phyloP scores from a whole-genome alignment of 2,329 filamentous ascomycete genomes.

The Hymenoscyphus albidus region DNA sequence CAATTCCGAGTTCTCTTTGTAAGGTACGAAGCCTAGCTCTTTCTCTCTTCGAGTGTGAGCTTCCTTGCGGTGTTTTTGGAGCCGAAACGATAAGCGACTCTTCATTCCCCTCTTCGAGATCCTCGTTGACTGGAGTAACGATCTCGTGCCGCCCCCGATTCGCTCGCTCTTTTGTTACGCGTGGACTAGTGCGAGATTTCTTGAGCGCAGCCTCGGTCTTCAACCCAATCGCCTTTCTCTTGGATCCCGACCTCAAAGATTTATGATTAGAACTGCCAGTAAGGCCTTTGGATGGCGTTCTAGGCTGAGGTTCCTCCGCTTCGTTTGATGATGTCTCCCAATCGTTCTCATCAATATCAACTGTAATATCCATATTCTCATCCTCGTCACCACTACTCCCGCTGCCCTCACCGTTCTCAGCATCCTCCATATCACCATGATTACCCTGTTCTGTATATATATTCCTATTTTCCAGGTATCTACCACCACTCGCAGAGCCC shows the following conservation, averaged over 20 bases:
- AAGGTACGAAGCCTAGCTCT: neutral
- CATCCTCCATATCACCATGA: neutral
- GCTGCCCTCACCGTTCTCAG: neutral
- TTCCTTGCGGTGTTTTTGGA: neutral
- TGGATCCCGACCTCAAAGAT: neutral
- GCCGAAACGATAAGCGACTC: neutral
- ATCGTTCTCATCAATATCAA: neutral
- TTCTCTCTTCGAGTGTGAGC: neutral
- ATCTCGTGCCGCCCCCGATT: neutral
- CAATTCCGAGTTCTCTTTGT: neutral
- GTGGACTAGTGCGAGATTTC: neutral
- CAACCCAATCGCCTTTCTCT: neutral
- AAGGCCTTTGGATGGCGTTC: neutral
- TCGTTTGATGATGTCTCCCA: neutral
- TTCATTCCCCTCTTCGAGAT: neutral
- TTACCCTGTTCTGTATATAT: slow-evolving; percentile 8
- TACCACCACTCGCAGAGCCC: slow-evolving; percentile 36
- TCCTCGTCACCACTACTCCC: neutral
- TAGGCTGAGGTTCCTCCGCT: neutral
- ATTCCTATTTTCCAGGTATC: slow-evolving; percentile 29
- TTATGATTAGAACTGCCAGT: neutral
- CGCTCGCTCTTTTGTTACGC: neutral
- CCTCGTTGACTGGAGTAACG: neutral
- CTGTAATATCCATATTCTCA: neutral
- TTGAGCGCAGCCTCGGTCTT: neutral